Percentiles rank a stretch among this genome's conserved stretches.
phyloP scores from a whole-genome alignment of 768 basidiomycete genomes.

The Leccinum longicurvipes region DNA sequence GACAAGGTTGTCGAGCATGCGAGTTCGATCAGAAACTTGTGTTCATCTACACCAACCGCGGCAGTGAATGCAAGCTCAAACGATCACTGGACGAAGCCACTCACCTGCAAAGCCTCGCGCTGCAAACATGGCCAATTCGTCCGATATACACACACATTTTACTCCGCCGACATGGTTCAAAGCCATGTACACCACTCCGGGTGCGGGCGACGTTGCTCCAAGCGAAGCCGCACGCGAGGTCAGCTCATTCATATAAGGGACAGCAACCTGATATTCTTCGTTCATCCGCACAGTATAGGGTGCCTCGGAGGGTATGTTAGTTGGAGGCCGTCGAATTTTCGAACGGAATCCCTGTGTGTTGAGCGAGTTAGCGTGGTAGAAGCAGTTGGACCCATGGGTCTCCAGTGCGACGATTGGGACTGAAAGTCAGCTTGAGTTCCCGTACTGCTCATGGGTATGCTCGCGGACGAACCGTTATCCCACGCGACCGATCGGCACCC shows the following conservation, averaged over 20 bases:
- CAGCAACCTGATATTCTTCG: conserved; percentile 40
- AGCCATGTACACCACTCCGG: conserved; percentile 62
- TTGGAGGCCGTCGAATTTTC: conserved; percentile 31
- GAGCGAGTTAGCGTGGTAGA: conserved; percentile 66
- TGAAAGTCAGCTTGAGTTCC: conserved; percentile 17
- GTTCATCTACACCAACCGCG: conserved; percentile 50
- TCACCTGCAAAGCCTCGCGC: conserved; percentile 56
- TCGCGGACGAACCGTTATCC: conserved; percentile 55
- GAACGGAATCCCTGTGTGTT: conserved; percentile 40
- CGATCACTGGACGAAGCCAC: conserved; percentile 10
- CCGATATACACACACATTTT: conserved; percentile 58
- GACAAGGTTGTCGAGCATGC: conserved; percentile 70
- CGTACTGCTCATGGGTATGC: neutral
- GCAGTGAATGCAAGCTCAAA: neutral
- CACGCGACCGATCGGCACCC: conserved; percentile 66
- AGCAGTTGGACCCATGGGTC: conserved; percentile 71
- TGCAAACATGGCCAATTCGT: conserved; percentile 66
- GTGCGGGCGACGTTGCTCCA: conserved; percentile 64
- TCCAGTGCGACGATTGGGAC: conserved; percentile 68
- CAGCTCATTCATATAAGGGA: conserved; percentile 57
- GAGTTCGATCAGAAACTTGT: conserved; percentile 71
- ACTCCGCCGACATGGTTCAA: conserved; percentile 56
- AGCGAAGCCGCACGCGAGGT: conserved; percentile 68
- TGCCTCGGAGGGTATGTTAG: conserved; percentile 21
- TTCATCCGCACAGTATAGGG: conserved; percentile 45